Percentiles rank a stretch among this genome's conserved stretches.
Conservation (phyloP, 2,329 filamentous ascomycete genomes). For the Paraphoma chrysanthemicola region DNA sequence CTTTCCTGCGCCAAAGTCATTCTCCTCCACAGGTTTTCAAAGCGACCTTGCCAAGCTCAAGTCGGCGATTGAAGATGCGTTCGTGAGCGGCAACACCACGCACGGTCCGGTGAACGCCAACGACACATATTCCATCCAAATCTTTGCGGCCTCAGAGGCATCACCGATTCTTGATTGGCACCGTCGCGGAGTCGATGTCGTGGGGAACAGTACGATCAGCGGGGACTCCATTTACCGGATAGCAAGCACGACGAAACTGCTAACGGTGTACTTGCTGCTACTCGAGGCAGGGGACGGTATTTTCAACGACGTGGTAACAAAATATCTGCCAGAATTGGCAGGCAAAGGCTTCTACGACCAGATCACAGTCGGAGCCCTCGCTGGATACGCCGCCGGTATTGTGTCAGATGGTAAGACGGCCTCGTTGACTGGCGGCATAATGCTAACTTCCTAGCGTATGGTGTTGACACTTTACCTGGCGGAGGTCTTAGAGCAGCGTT, state of each 20-base stretch:
- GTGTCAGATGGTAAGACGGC: conserved; percentile 26
- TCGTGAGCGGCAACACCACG: conserved; percentile 8
- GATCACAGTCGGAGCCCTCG: conserved; percentile 42
- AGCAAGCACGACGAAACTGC: conserved; percentile 50
- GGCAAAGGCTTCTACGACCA: conserved; percentile 38
- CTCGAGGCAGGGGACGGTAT: conserved; percentile 42
- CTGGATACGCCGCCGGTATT: conserved; percentile 41
- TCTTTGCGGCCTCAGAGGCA: conserved; percentile 11
- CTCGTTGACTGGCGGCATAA: not conserved
- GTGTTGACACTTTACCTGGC: not conserved
- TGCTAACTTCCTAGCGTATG: conserved; percentile 2
- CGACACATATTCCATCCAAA: conserved; percentile 17
- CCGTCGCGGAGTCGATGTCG: conserved; percentile 6
- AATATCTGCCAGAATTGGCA: conserved; percentile 35
- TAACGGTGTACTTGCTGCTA: conserved; percentile 50
- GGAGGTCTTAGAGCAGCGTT: conserved; percentile 7
- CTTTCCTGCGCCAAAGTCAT: conserved; percentile 8
- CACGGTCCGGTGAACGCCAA: conserved; percentile 10
- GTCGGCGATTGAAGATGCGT: conserved; percentile 5
- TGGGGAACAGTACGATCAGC: conserved; percentile 26
- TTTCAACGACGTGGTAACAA: conserved; percentile 44
- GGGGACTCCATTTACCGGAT: conserved; percentile 54
- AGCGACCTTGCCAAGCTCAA: conserved; percentile 1
- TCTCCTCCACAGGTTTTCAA: conserved; percentile 6
- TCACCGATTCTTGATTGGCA: conserved; percentile 14